phyloP scores from a whole-genome alignment of 768 basidiomycete species.

The Suillus brevipes region DNA sequence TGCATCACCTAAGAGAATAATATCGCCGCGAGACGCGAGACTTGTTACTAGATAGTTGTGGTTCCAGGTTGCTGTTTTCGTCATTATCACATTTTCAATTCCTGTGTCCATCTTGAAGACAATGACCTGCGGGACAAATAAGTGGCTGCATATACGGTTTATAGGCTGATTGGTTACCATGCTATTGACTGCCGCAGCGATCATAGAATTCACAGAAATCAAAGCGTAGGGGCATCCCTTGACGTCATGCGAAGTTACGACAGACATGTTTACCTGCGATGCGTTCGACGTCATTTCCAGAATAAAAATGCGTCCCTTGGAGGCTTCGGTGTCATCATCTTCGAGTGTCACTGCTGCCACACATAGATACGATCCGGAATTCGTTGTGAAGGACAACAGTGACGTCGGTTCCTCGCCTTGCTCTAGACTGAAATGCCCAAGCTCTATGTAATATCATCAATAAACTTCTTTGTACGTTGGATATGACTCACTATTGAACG shows the following conservation, averaged over 20 bases:
- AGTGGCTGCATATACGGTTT: neutral
- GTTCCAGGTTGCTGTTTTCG: constrained; percentile 61
- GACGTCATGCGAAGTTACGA: constrained; percentile 47
- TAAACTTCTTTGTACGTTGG: neutral
- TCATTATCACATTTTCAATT: constrained; percentile 32
- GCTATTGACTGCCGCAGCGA: constrained; percentile 76
- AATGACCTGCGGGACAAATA: constrained; percentile 40
- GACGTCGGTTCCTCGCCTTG: constrained; percentile 65
- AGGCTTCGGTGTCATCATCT: constrained; percentile 48
- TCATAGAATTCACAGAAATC: constrained; percentile 44
- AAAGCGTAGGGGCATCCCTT: constrained; percentile 73
- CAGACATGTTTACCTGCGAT: constrained; percentile 21
- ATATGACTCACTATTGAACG: constrained; percentile 56
- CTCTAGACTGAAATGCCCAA: constrained; percentile 32
- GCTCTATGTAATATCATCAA: constrained; percentile 19
- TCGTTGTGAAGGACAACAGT: constrained; percentile 36
- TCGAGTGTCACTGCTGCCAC: constrained; percentile 47
- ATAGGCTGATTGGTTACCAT: constrained; percentile 48
- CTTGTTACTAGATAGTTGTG: constrained; percentile 81
- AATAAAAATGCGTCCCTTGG: constrained; percentile 61
- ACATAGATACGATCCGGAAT: constrained; percentile 45
- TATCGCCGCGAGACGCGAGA: constrained; percentile 54
- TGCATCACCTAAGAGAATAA: constrained; percentile 74
- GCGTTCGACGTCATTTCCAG: constrained; percentile 41
- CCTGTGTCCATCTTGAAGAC: constrained; percentile 43